phyloP scores from a whole-genome alignment of 2,329 filamentous ascomycete species.

The Aureobasidium sp. region DNA sequence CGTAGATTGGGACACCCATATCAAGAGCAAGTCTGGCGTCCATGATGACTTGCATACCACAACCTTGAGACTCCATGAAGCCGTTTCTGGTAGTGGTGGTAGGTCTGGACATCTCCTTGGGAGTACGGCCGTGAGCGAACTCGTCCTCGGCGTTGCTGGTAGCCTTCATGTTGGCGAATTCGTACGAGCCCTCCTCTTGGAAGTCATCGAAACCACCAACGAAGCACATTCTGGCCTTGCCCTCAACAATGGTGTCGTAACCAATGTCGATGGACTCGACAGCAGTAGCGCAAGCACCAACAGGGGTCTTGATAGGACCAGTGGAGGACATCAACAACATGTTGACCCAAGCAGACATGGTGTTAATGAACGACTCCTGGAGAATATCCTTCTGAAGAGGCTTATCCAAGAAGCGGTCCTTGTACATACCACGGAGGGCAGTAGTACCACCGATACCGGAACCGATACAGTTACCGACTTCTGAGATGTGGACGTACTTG shows the following conservation, averaged over 20 bases:
- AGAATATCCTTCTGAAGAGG: constrained; percentile 98
- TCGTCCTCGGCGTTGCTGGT: constrained; percentile 98
- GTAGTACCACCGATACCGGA: constrained; percentile 95
- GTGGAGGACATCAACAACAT: constrained; percentile 97
- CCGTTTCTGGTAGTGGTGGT: constrained; percentile 94
- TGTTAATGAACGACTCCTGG: constrained; percentile 99
- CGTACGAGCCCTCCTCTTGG: constrained; percentile 97
- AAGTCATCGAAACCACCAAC: constrained; percentile 99
- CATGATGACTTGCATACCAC: constrained; percentile 98
- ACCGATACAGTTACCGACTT: constrained; percentile 96
- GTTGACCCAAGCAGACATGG: constrained; percentile 99
- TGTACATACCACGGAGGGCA: constrained; percentile 95
- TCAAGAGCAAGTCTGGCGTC: constrained; percentile 90
- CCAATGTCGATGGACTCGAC: constrained; percentile 97
- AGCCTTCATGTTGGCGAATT: constrained; percentile 99
- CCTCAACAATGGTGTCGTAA: constrained; percentile 96
- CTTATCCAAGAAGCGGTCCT: constrained; percentile 92
- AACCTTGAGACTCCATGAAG: constrained; percentile 99
- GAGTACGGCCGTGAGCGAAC: constrained; percentile 88
- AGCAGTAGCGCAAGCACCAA: constrained; percentile 93
- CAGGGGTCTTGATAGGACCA: constrained; percentile 95
- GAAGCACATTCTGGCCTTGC: constrained; percentile 94
- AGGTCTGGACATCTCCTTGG: constrained; percentile 94
- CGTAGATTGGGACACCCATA: constrained; percentile 98
- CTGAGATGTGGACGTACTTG: constrained; percentile 96